Evolutionary conservation across 2,329 filamentous ascomycete genomes (phyloP), one percentile per base, ranked within the genome.

Genomic region (Calonectria naviculata): DNA sequence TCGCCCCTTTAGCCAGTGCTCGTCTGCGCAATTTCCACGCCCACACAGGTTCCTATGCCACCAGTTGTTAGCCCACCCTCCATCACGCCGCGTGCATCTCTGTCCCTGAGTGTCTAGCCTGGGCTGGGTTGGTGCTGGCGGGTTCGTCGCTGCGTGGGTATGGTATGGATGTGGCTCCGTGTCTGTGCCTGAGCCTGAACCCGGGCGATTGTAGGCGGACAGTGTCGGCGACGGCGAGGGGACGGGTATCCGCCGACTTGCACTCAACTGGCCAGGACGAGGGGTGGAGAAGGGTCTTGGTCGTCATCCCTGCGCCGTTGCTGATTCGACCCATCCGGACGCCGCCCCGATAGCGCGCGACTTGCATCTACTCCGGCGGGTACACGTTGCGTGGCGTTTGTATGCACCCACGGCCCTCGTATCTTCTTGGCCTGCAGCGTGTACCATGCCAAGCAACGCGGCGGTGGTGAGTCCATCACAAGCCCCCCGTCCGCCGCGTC

Each of bases 11-110:
- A 34, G 47, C 65, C 44, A 67, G 34, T 61, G 67, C 31, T 34
- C 29, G 38, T 15, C 62, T 73, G 71, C 66, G 76, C 71, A 78
- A 78, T 78, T 78, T 78, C 76, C 71, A 73, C 61, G 71, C 71
- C 67, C 63, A 69, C 63, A 65, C 63, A 67, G 66, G 60, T 29
- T 29, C 38, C 38, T 42, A 44, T 65, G 62, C 52, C 21, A 67
- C 54, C 42, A 41, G 21, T 41, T 62, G 61, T 38, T 71, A 44
- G 46, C 60, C 41, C 36, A 29, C 29, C 73, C 62, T 54, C 49
- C 56, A 70, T 60, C 69, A 73, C 49, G 65, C 46, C 54, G 56
- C 60, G 42, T 44, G 65, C 44, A 31, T 64, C 36, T 70, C 65
- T 72, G 71, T 74, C 65, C 70, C 67, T 74, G 69, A 68, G 54